phyloP scores from a whole-genome alignment of 169 alveolate genomes.

The Plasmodium cynomolgi region DNA sequence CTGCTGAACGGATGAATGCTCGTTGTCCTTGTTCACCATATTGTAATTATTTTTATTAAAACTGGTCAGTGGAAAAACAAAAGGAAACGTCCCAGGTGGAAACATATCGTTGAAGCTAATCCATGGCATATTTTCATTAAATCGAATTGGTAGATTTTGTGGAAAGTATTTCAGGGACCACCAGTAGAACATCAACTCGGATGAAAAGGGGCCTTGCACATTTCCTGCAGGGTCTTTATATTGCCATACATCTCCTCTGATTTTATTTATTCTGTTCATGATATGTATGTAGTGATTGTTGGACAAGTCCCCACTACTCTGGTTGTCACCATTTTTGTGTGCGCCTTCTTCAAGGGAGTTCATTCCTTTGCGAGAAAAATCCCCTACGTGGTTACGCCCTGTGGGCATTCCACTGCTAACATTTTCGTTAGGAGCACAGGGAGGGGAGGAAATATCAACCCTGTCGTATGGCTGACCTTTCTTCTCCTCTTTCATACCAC shows the following conservation, averaged over 20 bases:
- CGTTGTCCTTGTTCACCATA: background rate
- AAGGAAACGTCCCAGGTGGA: conserved; percentile 79
- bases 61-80: conserved; percentile 72
- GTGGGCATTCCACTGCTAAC: background rate
- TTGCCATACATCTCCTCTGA: conserved; percentile 80
- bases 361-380: background rate
- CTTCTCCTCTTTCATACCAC: background rate
- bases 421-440: background rate
- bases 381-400: background rate
- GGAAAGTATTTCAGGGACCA: conserved; percentile 82
- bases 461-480: background rate
- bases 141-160: conserved; percentile 80
- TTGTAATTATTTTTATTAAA: conserved; percentile 13
- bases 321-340: background rate
- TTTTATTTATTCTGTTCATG: conserved; percentile 43
- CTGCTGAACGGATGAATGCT: background rate
- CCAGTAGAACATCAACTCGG: conserved; percentile 86
- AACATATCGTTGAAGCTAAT: conserved; percentile 80
- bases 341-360: background rate
- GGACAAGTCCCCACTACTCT: background rate
- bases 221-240: conserved; percentile 85
- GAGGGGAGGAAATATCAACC: background rate
- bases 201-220: conserved; percentile 86
- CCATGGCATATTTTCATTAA: conserved; percentile 84
- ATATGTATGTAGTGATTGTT: background rate